Evolutionary conservation across 805 yeast species (phyloP).

Genomic region (Yamadazyma endophytica): DNA sequence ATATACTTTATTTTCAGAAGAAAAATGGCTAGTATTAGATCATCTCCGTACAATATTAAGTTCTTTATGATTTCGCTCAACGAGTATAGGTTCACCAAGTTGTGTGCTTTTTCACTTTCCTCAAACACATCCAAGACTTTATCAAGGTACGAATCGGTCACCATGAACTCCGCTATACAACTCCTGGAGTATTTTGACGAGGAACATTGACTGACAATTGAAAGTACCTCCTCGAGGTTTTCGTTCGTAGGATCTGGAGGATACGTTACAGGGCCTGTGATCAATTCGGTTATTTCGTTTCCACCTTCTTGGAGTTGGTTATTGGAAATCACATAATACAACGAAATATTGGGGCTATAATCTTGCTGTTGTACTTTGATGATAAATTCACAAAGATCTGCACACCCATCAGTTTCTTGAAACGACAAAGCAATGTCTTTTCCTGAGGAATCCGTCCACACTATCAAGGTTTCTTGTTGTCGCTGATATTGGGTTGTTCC

Average conservation of each 20-base stretch:
- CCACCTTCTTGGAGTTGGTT: constrained; percentile 26
- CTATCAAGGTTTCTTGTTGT: constrained; percentile 90
- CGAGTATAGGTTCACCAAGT: constrained; percentile 54
- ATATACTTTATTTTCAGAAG: constrained; percentile 27
- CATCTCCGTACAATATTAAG: constrained; percentile 66
- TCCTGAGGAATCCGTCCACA: constrained; percentile 81
- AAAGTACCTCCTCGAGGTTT: constrained; percentile 52
- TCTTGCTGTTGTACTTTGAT: constrained; percentile 57
- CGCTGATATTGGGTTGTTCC: constrained; percentile 83
- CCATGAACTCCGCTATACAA: constrained; percentile 53
- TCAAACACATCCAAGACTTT: constrained; percentile 52
- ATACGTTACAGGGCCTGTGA: constrained; percentile 73
- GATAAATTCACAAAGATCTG: constrained; percentile 75
- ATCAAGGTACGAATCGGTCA: constrained; percentile 48
- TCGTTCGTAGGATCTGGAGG: constrained; percentile 47
- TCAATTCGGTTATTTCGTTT: constrained; percentile 63
- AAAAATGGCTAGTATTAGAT: constrained; percentile 28
- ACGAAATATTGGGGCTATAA: constrained; percentile 60
- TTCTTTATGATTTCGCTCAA: constrained; percentile 74
- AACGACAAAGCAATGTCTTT: constrained; percentile 84
- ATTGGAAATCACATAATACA: constrained; percentile 57
- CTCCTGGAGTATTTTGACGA: constrained; percentile 61
- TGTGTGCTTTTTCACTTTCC: constrained; percentile 49
- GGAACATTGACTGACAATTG: constrained; percentile 55
- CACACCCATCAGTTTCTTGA: constrained; percentile 89